Evolutionary conservation across 306 rosid species (phyloP), one percentile per base, ranked within the genome.

Genomic region (Heteromeles arbutifolia): DNA sequence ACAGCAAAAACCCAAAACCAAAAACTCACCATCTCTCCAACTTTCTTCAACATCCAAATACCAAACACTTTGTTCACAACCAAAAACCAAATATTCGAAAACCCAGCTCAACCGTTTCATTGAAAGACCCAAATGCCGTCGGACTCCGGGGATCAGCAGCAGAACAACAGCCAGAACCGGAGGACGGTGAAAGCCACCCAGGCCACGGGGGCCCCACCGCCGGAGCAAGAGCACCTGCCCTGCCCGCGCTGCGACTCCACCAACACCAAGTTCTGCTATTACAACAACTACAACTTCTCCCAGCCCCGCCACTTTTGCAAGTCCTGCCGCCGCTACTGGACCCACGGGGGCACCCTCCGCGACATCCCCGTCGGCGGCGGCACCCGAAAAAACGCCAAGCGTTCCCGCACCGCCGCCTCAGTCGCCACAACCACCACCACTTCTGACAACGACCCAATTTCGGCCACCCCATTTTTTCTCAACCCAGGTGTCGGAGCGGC

Each of bases 301-400:
- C 99, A 95, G 87, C 99, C 99, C 0, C 97, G 99, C 50, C 97
- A 95, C 72, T 95, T 95, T 84, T 95, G 99, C 88, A 95, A 95
- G 80, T 74, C 93, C 58, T 95, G 99, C 84, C 97, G 99, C n/a
- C 97, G 99, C 28, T 95, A 95, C 81, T 95, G 99, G 99, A 95
- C 99, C 5, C 97, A 92, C 24, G 99, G 99, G 0, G 99, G 99
- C 9, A 92, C 99, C 3, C 99, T 95, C 54, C 97, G 99, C 0
- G 98, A 95, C 79, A 95, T 95, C 56, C 99, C 99, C 6, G 85
- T 95, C 52, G 99, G 99, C 3, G 99, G 99, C 1, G 99, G 98
- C 2, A 86, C 87, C 58, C 90, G 99, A 3, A 95, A 92, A 74
- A 95, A 89, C 75, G 96, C 98, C 17, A 92, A 95, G 77, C 96